phyloP scores from a whole-genome alignment of 2,329 filamentous ascomycete genomes.

The Colletotrichum sublineola region DNA sequence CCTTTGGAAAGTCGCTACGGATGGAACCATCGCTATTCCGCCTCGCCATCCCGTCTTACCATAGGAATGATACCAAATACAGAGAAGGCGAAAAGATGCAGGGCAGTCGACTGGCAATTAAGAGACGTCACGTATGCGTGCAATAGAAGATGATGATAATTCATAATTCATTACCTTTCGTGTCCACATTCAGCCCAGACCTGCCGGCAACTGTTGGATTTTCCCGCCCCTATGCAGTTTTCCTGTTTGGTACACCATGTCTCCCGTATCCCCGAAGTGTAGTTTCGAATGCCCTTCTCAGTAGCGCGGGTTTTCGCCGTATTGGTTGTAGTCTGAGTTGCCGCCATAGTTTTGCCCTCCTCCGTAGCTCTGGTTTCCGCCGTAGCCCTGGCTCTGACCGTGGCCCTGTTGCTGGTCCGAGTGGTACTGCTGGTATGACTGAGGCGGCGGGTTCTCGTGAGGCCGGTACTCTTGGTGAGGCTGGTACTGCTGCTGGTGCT shows the following conservation, averaged over 20 bases:
- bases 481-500: conserved; percentile 35
- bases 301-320: conserved; percentile 46
- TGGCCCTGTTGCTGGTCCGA: conserved; percentile 36
- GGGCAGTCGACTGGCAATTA: background rate
- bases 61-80: background rate
- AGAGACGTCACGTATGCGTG: background rate
- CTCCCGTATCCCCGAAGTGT: background rate
- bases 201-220: background rate
- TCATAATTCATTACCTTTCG: conserved; percentile 29
- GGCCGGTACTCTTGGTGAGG: conserved; percentile 42
- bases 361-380: conserved; percentile 34
- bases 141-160: background rate
- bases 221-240: background rate
- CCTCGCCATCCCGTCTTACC: no score
- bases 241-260: background rate
- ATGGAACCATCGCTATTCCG: no score
- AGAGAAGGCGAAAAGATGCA: background rate
- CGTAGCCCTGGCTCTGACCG: conserved; percentile 39
- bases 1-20: no score
- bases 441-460: conserved; percentile 34
- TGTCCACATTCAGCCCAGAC: background rate
- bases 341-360: conserved; percentile 45
- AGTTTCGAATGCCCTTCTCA: conserved; percentile 21
- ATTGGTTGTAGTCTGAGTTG: conserved; percentile 40
- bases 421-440: conserved; percentile 44